A percentile compares a stretch with the other conserved stretches of the same genome.
Evolutionary conservation across 176 grass and related monocot genomes (phyloP).

Genomic region (Oryza officinalis): DNA sequence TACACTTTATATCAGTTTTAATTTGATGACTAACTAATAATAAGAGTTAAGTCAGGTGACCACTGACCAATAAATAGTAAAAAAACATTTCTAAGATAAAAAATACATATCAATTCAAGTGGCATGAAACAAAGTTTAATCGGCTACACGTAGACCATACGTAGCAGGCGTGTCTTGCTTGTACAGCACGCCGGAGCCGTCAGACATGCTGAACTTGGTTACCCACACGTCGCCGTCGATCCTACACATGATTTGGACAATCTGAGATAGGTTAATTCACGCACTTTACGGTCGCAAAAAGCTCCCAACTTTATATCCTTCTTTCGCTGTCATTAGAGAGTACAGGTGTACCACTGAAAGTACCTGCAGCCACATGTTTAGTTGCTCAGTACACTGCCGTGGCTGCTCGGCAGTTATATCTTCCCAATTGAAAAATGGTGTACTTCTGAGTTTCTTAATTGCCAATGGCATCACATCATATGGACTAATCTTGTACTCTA

Average conservation of each 20-base stretch:
- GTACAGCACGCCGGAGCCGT: not conserved
- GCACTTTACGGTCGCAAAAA: not conserved
- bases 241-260: conserved; percentile 24
- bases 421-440: not conserved
- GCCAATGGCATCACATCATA: too few relatives aligned
- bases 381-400: conserved; percentile 8
- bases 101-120: not conserved
- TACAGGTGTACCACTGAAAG: not conserved
- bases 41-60: too few relatives aligned
- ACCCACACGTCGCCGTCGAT: conserved; percentile 19
- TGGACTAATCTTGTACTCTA: too few relatives aligned
- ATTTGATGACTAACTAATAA: too few relatives aligned
- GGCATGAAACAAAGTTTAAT: not conserved
- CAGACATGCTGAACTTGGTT: not conserved
- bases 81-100: not conserved
- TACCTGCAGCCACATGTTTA: not conserved
- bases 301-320: not conserved
- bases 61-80: too few relatives aligned
- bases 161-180: not conserved
- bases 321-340: conserved; percentile 24
- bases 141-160: conserved; percentile 14
- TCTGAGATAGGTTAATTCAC: not conserved
- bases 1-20: too few relatives aligned
- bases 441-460: not conserved
- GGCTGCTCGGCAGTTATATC: not conserved